phyloP scores from a whole-genome alignment of 2,329 filamentous ascomycete species.

The Arthrobotrys megalospora region DNA sequence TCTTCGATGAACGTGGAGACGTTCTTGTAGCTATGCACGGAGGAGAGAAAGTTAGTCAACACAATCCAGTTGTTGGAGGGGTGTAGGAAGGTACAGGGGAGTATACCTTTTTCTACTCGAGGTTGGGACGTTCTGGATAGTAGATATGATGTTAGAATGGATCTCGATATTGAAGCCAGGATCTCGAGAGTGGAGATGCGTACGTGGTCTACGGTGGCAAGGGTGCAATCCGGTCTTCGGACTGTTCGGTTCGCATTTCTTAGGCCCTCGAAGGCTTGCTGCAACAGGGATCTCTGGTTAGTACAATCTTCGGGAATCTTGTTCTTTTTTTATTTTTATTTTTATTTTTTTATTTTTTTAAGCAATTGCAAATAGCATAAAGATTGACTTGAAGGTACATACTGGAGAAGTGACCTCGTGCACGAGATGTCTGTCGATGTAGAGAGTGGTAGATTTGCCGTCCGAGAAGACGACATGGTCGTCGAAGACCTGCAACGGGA shows the following conservation, averaged over 20 bases:
- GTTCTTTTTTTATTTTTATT: conserved; percentile 22
- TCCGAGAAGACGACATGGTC: conserved; percentile 96
- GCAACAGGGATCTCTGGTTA: conserved; percentile 59
- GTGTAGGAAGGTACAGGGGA: conserved; percentile 4
- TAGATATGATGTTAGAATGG: neutral
- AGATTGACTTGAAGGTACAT: conserved; percentile 67
- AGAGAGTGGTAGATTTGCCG: conserved; percentile 85
- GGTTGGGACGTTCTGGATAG: conserved; percentile 87
- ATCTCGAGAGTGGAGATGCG: conserved; percentile 66
- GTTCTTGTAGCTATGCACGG: conserved; percentile 79
- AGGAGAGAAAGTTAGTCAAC: conserved; percentile 25
- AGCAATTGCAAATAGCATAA: conserved; percentile 27
- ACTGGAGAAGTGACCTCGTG: conserved; percentile 98
- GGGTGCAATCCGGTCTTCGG: conserved; percentile 93
- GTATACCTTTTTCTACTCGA: conserved; percentile 80
- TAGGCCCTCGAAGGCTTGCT: conserved; percentile 98
- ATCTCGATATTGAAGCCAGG: conserved; percentile 3
- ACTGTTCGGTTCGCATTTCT: conserved; percentile 90
- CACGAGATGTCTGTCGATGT: conserved; percentile 96
- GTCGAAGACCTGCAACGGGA: conserved; percentile 79
- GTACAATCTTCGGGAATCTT: neutral
- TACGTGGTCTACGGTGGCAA: conserved; percentile 97
- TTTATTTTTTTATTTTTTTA: conserved; percentile 57
- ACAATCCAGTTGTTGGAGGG: neutral
- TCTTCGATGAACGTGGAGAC: conserved; percentile 95